These are phyloP conservation scores for Blastocystis sp. DNA, from an alignment of 352 stramenopile species.

Conservation along the genomic window DNA sequence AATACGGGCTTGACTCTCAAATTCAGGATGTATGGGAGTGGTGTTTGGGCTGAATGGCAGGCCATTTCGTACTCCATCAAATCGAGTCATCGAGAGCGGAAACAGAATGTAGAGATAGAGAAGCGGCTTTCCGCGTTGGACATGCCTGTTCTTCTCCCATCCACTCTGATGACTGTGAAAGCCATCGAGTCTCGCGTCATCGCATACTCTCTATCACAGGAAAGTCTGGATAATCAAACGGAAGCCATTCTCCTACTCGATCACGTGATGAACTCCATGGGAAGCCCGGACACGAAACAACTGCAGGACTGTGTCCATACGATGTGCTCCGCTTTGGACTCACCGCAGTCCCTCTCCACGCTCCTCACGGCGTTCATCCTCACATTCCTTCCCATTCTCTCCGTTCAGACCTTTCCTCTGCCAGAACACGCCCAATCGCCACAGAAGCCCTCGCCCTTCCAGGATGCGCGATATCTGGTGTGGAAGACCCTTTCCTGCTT, in stretches of 20 bases:
- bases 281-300: not conserved
- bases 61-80: not conserved
- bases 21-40: not conserved
- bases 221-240: not conserved
- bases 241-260: not conserved
- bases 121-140: too few relatives aligned
- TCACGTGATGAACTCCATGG: not conserved
- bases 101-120: too few relatives aligned
- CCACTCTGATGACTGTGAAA: too few relatives aligned
- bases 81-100: not conserved
- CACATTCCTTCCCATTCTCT: slow-evolving; percentile 28
- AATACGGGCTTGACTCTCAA: not conserved
- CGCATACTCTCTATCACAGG: not conserved
- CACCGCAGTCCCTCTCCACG: not conserved
- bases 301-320: not conserved
- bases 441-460: not conserved
- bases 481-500: slow-evolving; percentile 22
- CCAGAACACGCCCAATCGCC: not conserved
- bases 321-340: not conserved
- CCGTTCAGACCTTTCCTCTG: slow-evolving; percentile 21
- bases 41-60: not conserved
- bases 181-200: too few relatives aligned
- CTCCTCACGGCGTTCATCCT: slow-evolving; percentile 11
- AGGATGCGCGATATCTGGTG: not conserved
- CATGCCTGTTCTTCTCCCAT: too few relatives aligned